These are phyloP conservation scores for Solidago caesia DNA, from an alignment of 129 eudicot genomes.

Conservation along the genomic window DNA sequence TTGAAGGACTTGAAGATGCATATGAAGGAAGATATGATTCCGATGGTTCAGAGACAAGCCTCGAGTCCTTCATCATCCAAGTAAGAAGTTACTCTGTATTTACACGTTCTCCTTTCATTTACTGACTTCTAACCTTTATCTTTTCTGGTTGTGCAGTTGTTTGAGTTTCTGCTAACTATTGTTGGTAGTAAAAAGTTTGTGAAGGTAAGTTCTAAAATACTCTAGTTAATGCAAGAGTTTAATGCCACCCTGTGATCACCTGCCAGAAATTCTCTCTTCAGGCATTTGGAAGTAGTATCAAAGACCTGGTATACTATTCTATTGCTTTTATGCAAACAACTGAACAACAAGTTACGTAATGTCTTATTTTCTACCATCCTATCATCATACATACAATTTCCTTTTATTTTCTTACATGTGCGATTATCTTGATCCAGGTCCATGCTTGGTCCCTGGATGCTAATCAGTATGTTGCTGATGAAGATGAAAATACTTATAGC, in stretches of 20 bases:
- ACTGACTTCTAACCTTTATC: conserved; percentile 9
- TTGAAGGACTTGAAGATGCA: conserved; percentile 85
- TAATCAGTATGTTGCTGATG: conserved; percentile 93
- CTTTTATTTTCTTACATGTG: conserved; percentile 1
- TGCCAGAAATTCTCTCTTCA: conserved; percentile 21
- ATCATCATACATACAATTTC: neutral
- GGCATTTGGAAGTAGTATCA: conserved; percentile 72
- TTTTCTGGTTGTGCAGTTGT: conserved; percentile 53
- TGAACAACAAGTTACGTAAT: conserved; percentile 79
- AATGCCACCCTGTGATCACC: conserved; percentile 9
- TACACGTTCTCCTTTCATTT: conserved; percentile 3
- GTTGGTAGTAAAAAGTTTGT: conserved; percentile 71
- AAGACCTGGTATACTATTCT: conserved; percentile 83
- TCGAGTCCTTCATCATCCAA: conserved; percentile 89
- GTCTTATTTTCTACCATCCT: neutral
- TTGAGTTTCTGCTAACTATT: conserved; percentile 77
- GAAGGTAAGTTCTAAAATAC: conserved; percentile 49
- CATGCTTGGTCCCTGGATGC: conserved; percentile 95
- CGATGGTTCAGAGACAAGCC: conserved; percentile 95
- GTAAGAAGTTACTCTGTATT: conserved; percentile 31
- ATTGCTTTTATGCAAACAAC: conserved; percentile 92
- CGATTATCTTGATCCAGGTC: conserved; percentile 38
- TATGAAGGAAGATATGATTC: conserved; percentile 97
- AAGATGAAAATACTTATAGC: conserved; percentile 86
- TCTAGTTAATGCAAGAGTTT: conserved; percentile 1